phyloP scores from a whole-genome alignment of 306 rosid genomes.

The Rosa multiflora region DNA sequence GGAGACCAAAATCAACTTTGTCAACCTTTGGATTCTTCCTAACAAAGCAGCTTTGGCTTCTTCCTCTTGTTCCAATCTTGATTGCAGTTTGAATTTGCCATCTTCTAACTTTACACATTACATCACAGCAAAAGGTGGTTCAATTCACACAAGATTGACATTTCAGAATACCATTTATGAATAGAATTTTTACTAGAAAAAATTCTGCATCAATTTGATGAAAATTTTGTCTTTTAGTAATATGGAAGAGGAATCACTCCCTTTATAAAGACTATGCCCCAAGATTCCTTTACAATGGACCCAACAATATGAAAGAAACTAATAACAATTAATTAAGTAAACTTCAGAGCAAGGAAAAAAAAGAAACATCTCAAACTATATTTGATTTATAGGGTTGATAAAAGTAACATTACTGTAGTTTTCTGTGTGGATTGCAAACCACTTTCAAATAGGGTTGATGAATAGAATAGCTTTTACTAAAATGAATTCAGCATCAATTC shows the following conservation, averaged over 20 bases:
- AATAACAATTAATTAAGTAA: not conserved
- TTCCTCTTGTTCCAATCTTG: slow-evolving; percentile 98
- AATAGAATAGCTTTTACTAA: not conserved
- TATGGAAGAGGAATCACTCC: not conserved
- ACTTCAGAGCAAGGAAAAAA: not conserved
- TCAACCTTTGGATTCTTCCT: slow-evolving; percentile 94
- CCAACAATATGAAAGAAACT: not conserved
- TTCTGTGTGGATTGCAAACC: not conserved
- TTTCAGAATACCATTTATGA: not conserved
- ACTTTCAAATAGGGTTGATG: not conserved
- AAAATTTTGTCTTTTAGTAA: not conserved
- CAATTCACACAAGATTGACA: slow-evolving; percentile 20
- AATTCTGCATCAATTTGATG: not conserved
- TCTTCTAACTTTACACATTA: slow-evolving; percentile 78
- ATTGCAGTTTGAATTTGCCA: slow-evolving; percentile 89
- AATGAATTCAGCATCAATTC: not conserved
- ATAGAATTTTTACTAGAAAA: not conserved
- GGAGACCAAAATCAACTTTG: slow-evolving; percentile 96
- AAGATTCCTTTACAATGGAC: not conserved
- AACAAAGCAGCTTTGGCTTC: slow-evolving; percentile 94
- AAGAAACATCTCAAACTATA: not conserved
- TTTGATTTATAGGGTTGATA: slow-evolving; percentile 1
- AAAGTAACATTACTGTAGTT: not conserved
- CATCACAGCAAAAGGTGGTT: slow-evolving; percentile 38
- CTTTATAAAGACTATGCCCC: not conserved